These are phyloP conservation scores for Botryosphaeria agaves DNA, from an alignment of 2,329 filamentous ascomycete species.

Conservation along the genomic window DNA sequence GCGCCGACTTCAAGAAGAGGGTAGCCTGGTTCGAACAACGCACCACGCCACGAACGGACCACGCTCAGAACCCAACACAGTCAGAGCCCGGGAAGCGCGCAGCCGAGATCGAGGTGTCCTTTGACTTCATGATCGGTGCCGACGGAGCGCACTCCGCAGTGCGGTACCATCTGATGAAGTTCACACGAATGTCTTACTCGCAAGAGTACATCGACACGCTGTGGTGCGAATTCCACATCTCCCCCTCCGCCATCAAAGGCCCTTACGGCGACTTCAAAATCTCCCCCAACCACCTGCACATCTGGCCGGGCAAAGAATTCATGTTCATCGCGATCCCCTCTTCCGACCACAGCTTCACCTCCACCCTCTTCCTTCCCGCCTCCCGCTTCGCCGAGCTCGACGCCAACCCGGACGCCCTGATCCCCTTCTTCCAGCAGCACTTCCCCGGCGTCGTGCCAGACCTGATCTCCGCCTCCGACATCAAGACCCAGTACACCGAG, in stretches of 20 bases:
- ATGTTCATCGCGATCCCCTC: conserved; percentile 97
- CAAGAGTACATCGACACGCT: conserved; percentile 93
- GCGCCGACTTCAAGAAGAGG: conserved; percentile 63
- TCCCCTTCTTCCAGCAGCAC: conserved; percentile 60
- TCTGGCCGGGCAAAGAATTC: conserved; percentile 84
- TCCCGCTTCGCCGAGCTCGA: conserved; percentile 52
- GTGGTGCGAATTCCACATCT: conserved; percentile 90
- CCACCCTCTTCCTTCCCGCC: conserved; percentile 76
- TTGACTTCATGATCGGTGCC: conserved; percentile 85
- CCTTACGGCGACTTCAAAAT: conserved; percentile 60
- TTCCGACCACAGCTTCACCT: conserved; percentile 85
- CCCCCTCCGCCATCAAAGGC: conserved; percentile 12
- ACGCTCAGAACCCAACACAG: conserved; percentile 7
- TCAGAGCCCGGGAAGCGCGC: conserved; percentile 17
- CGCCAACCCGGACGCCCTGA: conserved; percentile 38
- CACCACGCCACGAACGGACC: conserved; percentile 8
- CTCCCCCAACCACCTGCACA: conserved; percentile 85
- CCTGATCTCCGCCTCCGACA: conserved; percentile 47
- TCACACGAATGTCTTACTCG: conserved; percentile 70
- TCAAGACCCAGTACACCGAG: conserved; percentile 55
- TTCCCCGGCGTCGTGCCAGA: conserved; percentile 69
- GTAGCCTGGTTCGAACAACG: conserved; percentile 73
- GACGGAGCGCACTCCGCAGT: conserved; percentile 90
- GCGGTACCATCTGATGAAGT: conserved; percentile 93
- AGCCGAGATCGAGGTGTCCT: conserved; percentile 61